Evolutionary conservation across 2,329 filamentous ascomycete species (phyloP).

Genomic region (Cladosporium sp.): DNA sequence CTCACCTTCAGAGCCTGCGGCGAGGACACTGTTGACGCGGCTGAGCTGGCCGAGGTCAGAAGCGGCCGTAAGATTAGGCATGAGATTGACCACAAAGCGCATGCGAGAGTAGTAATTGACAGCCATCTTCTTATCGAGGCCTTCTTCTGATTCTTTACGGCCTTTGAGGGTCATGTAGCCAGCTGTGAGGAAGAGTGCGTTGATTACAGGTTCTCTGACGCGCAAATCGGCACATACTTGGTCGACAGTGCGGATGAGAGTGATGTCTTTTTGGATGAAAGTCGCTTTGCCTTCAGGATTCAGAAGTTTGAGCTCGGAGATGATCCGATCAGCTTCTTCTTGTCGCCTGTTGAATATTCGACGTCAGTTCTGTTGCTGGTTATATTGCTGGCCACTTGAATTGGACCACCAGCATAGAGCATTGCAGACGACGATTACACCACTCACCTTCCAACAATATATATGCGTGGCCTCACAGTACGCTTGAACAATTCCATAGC

Average conservation of each 20-base stretch:
- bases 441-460: slow-evolving; percentile 39
- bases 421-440: background rate
- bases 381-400: background rate
- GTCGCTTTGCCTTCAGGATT: slow-evolving; percentile 35
- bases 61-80: slow-evolving; percentile 50
- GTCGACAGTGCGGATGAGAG: slow-evolving; percentile 39
- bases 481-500: slow-evolving; percentile 40
- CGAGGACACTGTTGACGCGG: slow-evolving; percentile 54
- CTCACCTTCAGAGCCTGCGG: slow-evolving; percentile 49
- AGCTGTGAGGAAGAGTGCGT: slow-evolving; percentile 52
- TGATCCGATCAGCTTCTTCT: slow-evolving; percentile 34
- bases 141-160: slow-evolving; percentile 53
- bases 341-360: slow-evolving; percentile 28
- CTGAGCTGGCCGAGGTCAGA: slow-evolving; percentile 37
- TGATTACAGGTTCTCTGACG: slow-evolving; percentile 48
- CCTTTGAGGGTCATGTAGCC: slow-evolving; percentile 44
- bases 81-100: slow-evolving; percentile 54
- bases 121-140: slow-evolving; percentile 49
- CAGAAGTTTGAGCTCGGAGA: slow-evolving; percentile 34
- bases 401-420: background rate
- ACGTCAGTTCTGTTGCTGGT: background rate
- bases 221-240: slow-evolving; percentile 45
- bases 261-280: slow-evolving; percentile 42
- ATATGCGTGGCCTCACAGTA: slow-evolving; percentile 36
- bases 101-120: slow-evolving; percentile 56